Conservation (phyloP, 2,329 filamentous ascomycete genomes). For the Nannizziopsis barbatae region DNA sequence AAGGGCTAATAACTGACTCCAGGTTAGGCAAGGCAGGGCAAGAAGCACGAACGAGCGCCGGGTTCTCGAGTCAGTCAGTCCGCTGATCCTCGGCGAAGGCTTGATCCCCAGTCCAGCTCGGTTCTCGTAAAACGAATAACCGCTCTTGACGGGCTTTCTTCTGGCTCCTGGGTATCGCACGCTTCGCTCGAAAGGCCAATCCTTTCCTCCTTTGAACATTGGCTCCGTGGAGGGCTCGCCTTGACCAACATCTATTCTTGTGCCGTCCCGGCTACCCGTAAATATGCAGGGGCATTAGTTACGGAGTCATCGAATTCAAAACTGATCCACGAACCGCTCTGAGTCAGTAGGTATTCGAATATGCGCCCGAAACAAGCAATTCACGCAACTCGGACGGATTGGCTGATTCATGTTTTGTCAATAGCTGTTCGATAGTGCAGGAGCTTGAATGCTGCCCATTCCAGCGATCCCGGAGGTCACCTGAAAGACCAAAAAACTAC, state of each 20-base stretch:
- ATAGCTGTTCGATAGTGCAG: not conserved
- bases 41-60: too few relatives aligned
- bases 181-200: too few relatives aligned
- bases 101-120: too few relatives aligned
- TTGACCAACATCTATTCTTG: not conserved
- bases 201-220: not conserved
- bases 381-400: not conserved
- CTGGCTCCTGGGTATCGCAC: too few relatives aligned
- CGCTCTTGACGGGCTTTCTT: too few relatives aligned
- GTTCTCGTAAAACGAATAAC: too few relatives aligned
- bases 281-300: conserved; percentile 8
- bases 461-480: conserved; percentile 12
- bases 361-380: conserved; percentile 5
- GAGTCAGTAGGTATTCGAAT: conserved; percentile 2
- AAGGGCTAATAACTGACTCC: too few relatives aligned
- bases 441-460: conserved; percentile 13
- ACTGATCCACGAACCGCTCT: conserved; percentile 6
- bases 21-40: too few relatives aligned
- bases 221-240: not conserved
- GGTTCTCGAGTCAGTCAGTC: too few relatives aligned
- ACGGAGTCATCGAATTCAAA: conserved; percentile 3
- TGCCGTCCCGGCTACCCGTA: not conserved
- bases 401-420: not conserved
- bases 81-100: too few relatives aligned
- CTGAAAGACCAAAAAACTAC: conserved; percentile 1